A percentile compares a stretch with the other conserved stretches of the same genome.
phyloP scores from a whole-genome alignment of 345 rosid species.

The Eucalyptus polyanthemos region DNA sequence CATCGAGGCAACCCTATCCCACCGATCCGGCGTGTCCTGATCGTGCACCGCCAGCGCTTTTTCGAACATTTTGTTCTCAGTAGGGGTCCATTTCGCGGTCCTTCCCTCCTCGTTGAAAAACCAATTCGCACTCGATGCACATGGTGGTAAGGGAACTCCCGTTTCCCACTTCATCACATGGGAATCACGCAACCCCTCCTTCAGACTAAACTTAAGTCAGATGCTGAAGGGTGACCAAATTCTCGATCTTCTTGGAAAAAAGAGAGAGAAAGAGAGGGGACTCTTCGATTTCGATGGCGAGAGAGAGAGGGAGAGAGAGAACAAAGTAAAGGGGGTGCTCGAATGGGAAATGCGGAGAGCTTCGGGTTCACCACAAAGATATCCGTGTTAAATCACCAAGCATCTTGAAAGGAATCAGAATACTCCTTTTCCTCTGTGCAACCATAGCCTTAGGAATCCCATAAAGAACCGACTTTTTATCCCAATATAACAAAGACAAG shows the following conservation, averaged over 20 bases:
- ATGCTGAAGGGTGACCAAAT: neutral
- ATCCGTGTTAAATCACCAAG: conserved; percentile 1
- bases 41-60: conserved; percentile 67
- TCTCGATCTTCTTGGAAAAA: neutral
- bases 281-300: neutral
- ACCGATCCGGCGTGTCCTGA: conserved; percentile 54
- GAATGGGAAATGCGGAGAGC: conserved; percentile 1
- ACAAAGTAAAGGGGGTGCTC: neutral
- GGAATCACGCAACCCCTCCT: neutral
- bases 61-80: conserved; percentile 82
- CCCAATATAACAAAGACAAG: neutral
- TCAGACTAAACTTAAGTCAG: neutral
- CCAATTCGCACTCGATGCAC: conserved; percentile 38
- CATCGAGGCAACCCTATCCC: conserved; percentile 46
- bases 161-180: conserved; percentile 48
- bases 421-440: conserved; percentile 11
- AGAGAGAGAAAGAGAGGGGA: neutral
- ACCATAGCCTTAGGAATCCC: conserved; percentile 28
- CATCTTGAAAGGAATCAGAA: conserved; percentile 52
- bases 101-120: conserved; percentile 32
- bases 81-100: conserved; percentile 52
- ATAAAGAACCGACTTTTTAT: conserved; percentile 20
- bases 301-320: neutral
- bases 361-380: conserved; percentile 12
- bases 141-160: conserved; percentile 49